Conservation (phyloP, 352 stramenopile genomes). For the Globisporangium barbulae region DNA sequence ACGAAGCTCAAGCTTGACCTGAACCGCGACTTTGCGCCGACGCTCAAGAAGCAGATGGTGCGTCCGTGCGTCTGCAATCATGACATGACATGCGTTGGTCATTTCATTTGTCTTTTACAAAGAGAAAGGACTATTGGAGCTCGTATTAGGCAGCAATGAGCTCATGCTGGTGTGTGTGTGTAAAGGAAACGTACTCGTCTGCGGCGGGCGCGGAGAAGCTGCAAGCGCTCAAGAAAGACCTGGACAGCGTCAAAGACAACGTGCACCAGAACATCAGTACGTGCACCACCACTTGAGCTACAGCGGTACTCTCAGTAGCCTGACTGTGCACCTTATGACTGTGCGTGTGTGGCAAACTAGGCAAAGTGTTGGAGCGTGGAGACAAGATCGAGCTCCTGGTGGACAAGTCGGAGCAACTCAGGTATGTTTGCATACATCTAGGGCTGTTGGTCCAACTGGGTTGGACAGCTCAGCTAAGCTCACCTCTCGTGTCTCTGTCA, state of each 20-base stretch:
- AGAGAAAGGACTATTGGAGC: too few relatives aligned
- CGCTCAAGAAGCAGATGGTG: conserved; percentile 85
- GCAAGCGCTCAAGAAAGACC: conserved; percentile 75
- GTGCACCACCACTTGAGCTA: conserved; percentile 8
- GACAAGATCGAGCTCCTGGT: conserved; percentile 88
- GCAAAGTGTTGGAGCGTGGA: conserved; percentile 78
- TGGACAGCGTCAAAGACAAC: conserved; percentile 75
- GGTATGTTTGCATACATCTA: conserved; percentile 29
- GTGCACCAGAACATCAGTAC: conserved; percentile 84
- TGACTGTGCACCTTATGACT: neutral
- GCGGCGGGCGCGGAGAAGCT: conserved; percentile 72
- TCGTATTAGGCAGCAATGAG: neutral
- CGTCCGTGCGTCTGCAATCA: neutral
- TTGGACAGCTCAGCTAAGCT: neutral
- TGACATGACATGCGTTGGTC: neutral
- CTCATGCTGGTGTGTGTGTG: conserved; percentile 6
- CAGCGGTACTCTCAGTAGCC: neutral
- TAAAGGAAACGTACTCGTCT: conserved; percentile 74
- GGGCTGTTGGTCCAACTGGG: neutral
- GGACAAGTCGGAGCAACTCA: conserved; percentile 86
- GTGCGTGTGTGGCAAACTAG: conserved; percentile 20
- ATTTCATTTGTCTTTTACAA: neutral
- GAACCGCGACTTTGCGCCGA: conserved; percentile 82
- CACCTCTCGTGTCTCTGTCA: neutral
- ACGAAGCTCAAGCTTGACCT: conserved; percentile 88